phyloP scores from a whole-genome alignment of 2,329 filamentous ascomycete genomes.

The Stagonosporopsis vannaccii region DNA sequence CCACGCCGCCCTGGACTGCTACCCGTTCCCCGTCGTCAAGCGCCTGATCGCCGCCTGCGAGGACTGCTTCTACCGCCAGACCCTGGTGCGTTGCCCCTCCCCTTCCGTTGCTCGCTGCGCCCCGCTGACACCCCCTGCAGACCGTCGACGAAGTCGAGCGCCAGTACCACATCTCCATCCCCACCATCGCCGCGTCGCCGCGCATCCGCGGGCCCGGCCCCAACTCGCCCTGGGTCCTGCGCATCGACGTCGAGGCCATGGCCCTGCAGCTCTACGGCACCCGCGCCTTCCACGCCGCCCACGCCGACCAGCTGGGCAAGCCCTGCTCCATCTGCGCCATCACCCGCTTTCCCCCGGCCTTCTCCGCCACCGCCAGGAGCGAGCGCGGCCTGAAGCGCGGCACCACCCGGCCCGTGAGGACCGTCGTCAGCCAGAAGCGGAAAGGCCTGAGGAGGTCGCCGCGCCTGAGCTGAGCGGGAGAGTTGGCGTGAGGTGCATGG shows the following conservation, averaged over 20 bases:
- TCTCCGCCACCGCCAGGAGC: not conserved
- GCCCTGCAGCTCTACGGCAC: constrained; percentile 41
- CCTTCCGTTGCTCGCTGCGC: not conserved
- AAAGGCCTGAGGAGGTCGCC: not conserved
- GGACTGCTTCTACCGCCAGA: constrained; percentile 42
- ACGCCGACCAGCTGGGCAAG: constrained; percentile 30
- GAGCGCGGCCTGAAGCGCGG: constrained; percentile 14
- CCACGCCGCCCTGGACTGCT: constrained; percentile 28
- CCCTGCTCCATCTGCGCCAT: constrained; percentile 36
- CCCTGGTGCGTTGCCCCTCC: constrained; percentile 26
- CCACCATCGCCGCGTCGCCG: constrained; percentile 22
- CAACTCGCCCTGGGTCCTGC: constrained; percentile 34
- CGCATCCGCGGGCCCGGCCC: constrained; percentile 24
- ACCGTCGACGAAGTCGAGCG: constrained; percentile 36
- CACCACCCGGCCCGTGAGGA: constrained; percentile 7
- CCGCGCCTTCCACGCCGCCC: constrained; percentile 36
- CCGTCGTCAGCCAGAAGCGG: constrained; percentile 3
- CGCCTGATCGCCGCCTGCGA: constrained; percentile 31
- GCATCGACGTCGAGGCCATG: constrained; percentile 41
- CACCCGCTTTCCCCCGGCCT: constrained; percentile 17
- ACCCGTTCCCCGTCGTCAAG: constrained; percentile 32
- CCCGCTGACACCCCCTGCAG: constrained; percentile 18
- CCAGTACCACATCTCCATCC: constrained; percentile 38
- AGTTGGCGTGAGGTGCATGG: too few relatives aligned
- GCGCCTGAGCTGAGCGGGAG: not conserved